Evolutionary conservation across 176 grass and related monocot species (phyloP), one percentile per base, ranked within the genome.

Genomic region (Aegilops tauschii): DNA sequence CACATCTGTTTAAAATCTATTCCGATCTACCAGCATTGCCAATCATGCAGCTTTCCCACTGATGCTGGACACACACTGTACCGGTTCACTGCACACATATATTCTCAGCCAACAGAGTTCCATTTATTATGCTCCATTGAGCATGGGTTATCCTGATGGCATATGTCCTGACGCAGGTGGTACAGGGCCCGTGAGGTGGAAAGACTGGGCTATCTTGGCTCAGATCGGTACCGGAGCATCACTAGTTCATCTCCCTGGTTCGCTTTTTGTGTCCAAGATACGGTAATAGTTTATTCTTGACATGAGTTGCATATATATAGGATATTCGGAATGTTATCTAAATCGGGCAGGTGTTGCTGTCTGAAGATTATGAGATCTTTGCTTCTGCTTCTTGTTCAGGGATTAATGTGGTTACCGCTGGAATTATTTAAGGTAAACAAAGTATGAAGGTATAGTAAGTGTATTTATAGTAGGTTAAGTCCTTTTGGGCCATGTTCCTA

Each of bases 11-110:
- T 71, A 91, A 77, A 84, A 91, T 84, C 8, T 84, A 81, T 81
- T 91, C 86, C 30, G 17, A 63, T 73, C 85, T 49, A 13, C 45
- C 61, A 84, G 82, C 61, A 72, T 81, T 69, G 39, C 37, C 69
- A 84, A 81, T 88, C 83, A 89, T 68, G 42, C 35, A 79, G 50
- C 83, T 92, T 86, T 86, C 83, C 86, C 66, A 86, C 73, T 61
- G 83, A 78, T 86, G 65, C 58, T 83, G 79, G 79, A 82, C 77
- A 76, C 21, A 80, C 35, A 58, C 61, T 65, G 77, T 73, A 84
- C 76, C 25, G 58, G 76, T 65, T 71, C 73, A 87, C 76, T 65
- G 77, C 66, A 87, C 76, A 71, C 13, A 29, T 54, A 78, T 92
- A 92, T 92, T 82, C 86, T 88, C 40, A 30, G 36, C 75, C 83